Base-by-base conservation (phyloP, 305 asterid species). In the Stenogyne calaminthoides region DNA sequence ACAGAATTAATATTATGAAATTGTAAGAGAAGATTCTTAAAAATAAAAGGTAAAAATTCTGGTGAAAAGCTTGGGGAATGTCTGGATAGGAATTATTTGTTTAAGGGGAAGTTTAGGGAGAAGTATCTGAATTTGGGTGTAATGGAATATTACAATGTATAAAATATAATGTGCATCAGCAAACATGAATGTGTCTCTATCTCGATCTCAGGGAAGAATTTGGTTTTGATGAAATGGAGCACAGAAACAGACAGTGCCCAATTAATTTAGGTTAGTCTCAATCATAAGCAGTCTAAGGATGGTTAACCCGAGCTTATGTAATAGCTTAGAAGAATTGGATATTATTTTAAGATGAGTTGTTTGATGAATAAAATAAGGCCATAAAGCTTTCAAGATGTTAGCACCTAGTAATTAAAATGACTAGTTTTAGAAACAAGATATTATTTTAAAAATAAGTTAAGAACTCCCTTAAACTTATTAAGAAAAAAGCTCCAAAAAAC, bases 1-100 rank as follows among this genome's bases (percentile, higher is more conserved):
- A 42, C n/a, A 2, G 7, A 10, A 36, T 27, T 44, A 44, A 16
- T 10, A 69, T 37, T 19, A 16, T 47, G 51, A 32, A 51, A 29
- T 15, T 67, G 29, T n/a, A 18, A 39, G 18, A 63, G 69, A 42
- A 15, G 36, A 2, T 34, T 54, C 56, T 6, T n/a, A 25, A 36
- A n/a, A 12, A 19, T 56, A 37, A 11, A 37, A 69, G 66, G 65
- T 20, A 37, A 63, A 69, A 14, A 56, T 69, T 56, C 42, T 20
- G 66, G 15, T 7, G 22, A 69, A 16, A 34, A 15, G 25, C 12
- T 58, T 9, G 3, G 32, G 32, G 8, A 15, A 19, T 19, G 11
- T 18, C 68, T 62, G 47, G 52, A 18, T 18, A 4, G 5, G 10
- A 62, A 62, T 18, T 37, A 18, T 37, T 37, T 9, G 27, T 62